Percentiles rank a stretch among this genome's conserved stretches.
Evolutionary conservation across 1,284 basidiomycete genomes (phyloP).

Genomic region (Pseudozyma thailandica): DNA sequence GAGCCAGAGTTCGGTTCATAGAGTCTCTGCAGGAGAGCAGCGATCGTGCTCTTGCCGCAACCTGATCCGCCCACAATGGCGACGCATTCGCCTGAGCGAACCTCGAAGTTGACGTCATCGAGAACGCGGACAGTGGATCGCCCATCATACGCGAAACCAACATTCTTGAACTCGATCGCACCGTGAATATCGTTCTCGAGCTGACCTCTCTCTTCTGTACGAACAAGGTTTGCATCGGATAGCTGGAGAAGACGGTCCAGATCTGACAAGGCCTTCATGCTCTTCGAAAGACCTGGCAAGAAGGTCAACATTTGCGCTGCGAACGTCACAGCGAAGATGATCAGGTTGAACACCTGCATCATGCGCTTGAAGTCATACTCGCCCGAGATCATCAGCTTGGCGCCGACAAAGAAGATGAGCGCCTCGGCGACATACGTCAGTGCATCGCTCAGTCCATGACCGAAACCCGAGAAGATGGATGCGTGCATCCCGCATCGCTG

Average conservation of each 20-base stretch:
- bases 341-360: conserved; percentile 87
- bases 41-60: conserved; percentile 63
- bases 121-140: conserved; percentile 39
- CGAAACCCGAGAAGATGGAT: conserved; percentile 84
- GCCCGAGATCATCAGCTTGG: conserved; percentile 81
- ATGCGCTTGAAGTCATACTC: conserved; percentile 85
- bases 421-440: conserved; percentile 82
- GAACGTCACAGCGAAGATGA: conserved; percentile 92
- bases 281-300: conserved; percentile 62
- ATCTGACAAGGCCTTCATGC: conserved; percentile 76
- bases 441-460: conserved; percentile 80
- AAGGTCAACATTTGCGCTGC: conserved; percentile 88
- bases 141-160: conserved; percentile 53
- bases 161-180: conserved; percentile 48
- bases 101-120: conserved; percentile 26
- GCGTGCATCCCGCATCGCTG: conserved; percentile 78
- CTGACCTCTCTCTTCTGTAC: conserved; percentile 12
- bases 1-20: conserved; percentile 58
- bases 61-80: conserved; percentile 64
- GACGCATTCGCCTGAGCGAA: conserved; percentile 58
- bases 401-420: conserved; percentile 88
- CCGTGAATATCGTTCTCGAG: conserved; percentile 25
- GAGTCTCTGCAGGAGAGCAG: conserved; percentile 58
- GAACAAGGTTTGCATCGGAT: neutral
- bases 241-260: conserved; percentile 76